Percentiles rank a stretch among this genome's conserved stretches.
phyloP scores from a whole-genome alignment of 768 basidiomycete species.

The Termitomyces heimii region DNA sequence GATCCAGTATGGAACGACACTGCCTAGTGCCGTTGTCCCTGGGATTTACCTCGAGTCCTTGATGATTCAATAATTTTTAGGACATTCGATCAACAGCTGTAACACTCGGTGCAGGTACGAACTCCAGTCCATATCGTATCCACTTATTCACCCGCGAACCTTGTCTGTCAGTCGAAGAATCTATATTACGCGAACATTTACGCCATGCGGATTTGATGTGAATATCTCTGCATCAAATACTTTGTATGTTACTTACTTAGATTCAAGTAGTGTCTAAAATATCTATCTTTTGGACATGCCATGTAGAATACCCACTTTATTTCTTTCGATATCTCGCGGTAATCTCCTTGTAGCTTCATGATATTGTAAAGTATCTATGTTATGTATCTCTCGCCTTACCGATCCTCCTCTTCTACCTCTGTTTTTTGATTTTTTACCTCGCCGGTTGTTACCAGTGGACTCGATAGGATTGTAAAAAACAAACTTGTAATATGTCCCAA shows the following conservation, averaged over 20 bases:
- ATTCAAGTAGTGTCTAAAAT: constrained; percentile 3
- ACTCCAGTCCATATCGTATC: background rate
- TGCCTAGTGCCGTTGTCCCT: constrained; percentile 5
- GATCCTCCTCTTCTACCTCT: background rate
- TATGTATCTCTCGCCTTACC: background rate
- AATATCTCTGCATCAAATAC: constrained; percentile 14
- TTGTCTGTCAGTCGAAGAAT: constrained; percentile 51
- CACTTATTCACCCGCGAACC: background rate
- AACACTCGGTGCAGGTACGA: constrained; percentile 60
- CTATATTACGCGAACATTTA: constrained; percentile 66
- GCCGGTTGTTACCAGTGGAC: background rate
- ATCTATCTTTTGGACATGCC: background rate
- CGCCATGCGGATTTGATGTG: constrained; percentile 66
- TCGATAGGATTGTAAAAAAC: background rate
- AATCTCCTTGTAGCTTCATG: background rate
- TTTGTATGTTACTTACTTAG: constrained; percentile 1
- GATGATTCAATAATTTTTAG: constrained; percentile 28
- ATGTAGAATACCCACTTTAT: background rate
- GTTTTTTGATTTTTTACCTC: background rate
- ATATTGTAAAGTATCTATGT: background rate
- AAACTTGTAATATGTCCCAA: background rate
- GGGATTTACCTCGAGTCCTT: background rate
- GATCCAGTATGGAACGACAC: background rate
- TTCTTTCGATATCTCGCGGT: background rate
- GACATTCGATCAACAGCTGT: constrained; percentile 71